Base-by-base conservation (phyloP, 208 protist species). In the Acanthamoeba culbertsoni region DNA sequence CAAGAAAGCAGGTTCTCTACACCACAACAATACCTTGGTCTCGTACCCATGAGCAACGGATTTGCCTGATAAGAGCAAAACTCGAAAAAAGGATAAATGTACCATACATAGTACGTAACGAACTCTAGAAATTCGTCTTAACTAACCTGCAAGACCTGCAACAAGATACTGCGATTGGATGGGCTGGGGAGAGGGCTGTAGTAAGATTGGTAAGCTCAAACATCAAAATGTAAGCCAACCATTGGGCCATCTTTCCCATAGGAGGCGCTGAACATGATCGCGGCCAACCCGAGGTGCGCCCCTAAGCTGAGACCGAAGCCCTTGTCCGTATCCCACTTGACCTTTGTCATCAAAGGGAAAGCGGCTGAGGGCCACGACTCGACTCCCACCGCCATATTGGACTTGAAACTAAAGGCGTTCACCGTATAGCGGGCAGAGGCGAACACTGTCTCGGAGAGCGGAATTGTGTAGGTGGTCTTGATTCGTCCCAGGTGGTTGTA, bases 271-370 rank as follows among this genome's bases (percentile, higher is more conserved):
- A 77, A 77, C 68, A 77, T 77, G 18, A 77, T 18, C 1, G 68
- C 68, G 23, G 37, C 68, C 68, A 77, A 40, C 12, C 68, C 68
- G 23, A 77, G 23, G 37, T 77, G 68, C 2, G 42, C 37, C 37
- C 35, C 28, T 40, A 77, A 40, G 42, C 68, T 77, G 37, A 77
- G 37, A 8, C 68, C 68, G 68, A 77, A 33, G 2, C 68, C 68
- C 68, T 77, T 77, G 68, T 77, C 68, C 26, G 68, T 77, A n/a
- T 77, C 68, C 68, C 68, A 77, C 77, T 86, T 86, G 77, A 46
- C 51, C 45, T 86, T 86, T 40, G 51, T 23, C 46, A 86, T 53
- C 28, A 86, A 10, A 8, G 77, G 77, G 14, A 86, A 37, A 26
- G 43, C 59, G 26, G 77, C 1, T 31, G 43, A 63, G 2, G 77